Conservation (phyloP, 805 yeast species). For the Blastobotrys chiropterorum region DNA sequence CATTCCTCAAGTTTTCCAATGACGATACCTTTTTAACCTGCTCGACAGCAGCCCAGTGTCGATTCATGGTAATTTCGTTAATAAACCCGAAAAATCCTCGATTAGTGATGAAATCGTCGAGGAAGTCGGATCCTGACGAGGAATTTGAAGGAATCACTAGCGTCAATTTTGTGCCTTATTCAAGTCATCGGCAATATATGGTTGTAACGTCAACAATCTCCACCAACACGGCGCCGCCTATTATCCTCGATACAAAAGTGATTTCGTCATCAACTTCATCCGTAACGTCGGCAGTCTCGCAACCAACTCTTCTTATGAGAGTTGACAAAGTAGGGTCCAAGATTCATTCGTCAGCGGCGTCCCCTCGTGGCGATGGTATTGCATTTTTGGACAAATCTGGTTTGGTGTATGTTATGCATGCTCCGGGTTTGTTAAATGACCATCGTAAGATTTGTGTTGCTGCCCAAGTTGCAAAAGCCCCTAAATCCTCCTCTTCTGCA, state of each 20-base stretch:
- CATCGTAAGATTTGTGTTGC: slow-evolving; percentile 58
- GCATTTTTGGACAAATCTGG: slow-evolving; percentile 81
- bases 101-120: slow-evolving; percentile 58
- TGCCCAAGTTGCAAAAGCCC: slow-evolving; percentile 74
- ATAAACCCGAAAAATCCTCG: slow-evolving; percentile 58
- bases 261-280: slow-evolving; percentile 19
- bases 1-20: slow-evolving; percentile 63
- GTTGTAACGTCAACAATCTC: slow-evolving; percentile 40
- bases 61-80: slow-evolving; percentile 71
- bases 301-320: slow-evolving; percentile 54
- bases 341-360: slow-evolving; percentile 65
- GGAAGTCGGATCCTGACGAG: slow-evolving; percentile 55
- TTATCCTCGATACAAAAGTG: slow-evolving; percentile 58
- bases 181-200: slow-evolving; percentile 34
- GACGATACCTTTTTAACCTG: slow-evolving; percentile 68
- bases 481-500: slow-evolving; percentile 70
- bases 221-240: slow-evolving; percentile 60
- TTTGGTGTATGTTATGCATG: slow-evolving; percentile 57
- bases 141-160: slow-evolving; percentile 90
- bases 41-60: slow-evolving; percentile 68
- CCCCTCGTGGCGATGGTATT: slow-evolving; percentile 82
- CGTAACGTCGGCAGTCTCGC: slow-evolving; percentile 38
- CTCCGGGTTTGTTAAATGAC: slow-evolving; percentile 48
- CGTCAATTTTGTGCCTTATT: slow-evolving; percentile 55
- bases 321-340: slow-evolving; percentile 76